These are phyloP conservation scores for Claviceps fusiformis DNA, from an alignment of 2,329 filamentous ascomycete genomes.

Conservation along the genomic window DNA sequence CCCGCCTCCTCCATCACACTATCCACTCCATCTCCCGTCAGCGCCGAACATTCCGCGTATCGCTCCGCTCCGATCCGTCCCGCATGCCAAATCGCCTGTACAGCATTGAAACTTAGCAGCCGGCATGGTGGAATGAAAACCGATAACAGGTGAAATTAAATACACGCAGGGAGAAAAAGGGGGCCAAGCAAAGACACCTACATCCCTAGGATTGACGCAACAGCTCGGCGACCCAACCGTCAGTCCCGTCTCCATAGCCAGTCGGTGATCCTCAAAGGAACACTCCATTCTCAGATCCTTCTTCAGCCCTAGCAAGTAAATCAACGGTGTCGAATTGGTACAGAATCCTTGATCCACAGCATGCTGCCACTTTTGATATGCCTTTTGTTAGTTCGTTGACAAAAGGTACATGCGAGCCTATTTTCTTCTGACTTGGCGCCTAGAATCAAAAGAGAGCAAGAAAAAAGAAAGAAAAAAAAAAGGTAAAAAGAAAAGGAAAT, in stretches of 20 bases:
- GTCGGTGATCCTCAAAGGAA: conserved; percentile 5
- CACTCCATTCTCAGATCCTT: conserved; percentile 15
- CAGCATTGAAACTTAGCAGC: not conserved
- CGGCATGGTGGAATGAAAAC: not conserved
- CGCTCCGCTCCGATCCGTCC: conserved; percentile 14
- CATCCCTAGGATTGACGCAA: conserved; percentile 19
- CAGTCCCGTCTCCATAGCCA: conserved; percentile 1
- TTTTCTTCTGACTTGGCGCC: no score
- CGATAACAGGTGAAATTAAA: not conserved
- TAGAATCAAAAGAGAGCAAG: no score
- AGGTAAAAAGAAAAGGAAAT: not conserved
- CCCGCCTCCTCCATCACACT: conserved; percentile 16
- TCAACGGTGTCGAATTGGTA: conserved; percentile 9
- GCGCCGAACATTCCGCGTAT: conserved; percentile 24
- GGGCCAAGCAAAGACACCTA: conserved; percentile 2
- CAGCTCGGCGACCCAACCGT: conserved; percentile 11
- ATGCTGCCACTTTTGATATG: conserved; percentile 13
- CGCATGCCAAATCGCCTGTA: conserved; percentile 20
- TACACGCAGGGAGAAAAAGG: not conserved
- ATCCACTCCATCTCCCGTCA: conserved; percentile 21
- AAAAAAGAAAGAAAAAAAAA: not conserved
- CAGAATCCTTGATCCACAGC: not conserved
- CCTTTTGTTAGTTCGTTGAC: not conserved
- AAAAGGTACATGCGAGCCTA: not conserved
- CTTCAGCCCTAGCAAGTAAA: conserved; percentile 23